Evolutionary conservation across 2,329 filamentous ascomycete species (phyloP).

Genomic region (Trematosphaeria pertusa): DNA sequence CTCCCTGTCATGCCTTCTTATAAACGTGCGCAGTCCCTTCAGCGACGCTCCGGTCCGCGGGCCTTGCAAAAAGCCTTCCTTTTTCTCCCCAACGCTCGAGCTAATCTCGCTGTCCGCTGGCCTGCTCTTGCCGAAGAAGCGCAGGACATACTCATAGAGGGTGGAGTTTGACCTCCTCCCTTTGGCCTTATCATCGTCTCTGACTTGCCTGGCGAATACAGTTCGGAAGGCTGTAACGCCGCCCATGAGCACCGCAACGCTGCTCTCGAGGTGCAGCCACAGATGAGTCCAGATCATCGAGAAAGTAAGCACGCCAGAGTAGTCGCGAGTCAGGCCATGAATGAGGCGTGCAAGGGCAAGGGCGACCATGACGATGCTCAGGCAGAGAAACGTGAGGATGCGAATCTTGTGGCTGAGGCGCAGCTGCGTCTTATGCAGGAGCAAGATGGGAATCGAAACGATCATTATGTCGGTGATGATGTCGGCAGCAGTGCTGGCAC

Average conservation of each 20-base stretch:
- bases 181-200: no score
- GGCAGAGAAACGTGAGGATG: conserved; percentile 12
- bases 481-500: conserved; percentile 2
- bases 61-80: not conserved
- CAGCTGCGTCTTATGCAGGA: conserved; percentile 6
- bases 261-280: conserved; percentile 8
- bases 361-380: conserved; percentile 5
- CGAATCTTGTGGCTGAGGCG: conserved; percentile 7
- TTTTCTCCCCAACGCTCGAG: no score
- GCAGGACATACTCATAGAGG: no score
- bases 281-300: not conserved
- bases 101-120: no score
- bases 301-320: not conserved
- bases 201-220: conserved; percentile 5
- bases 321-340: not conserved
- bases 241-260: conserved; percentile 15
- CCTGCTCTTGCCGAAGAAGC: no score
- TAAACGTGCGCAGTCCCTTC: conserved; percentile 2
- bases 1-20: conserved; percentile 1
- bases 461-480: conserved; percentile 9
- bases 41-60: not conserved
- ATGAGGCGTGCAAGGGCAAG: conserved; percentile 2
- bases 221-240: conserved; percentile 10
- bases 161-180: no score
- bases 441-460: conserved; percentile 11